phyloP scores from a whole-genome alignment of 225 moss, liverwort and hornwort species.

The Antitrichia curtipendula region DNA sequence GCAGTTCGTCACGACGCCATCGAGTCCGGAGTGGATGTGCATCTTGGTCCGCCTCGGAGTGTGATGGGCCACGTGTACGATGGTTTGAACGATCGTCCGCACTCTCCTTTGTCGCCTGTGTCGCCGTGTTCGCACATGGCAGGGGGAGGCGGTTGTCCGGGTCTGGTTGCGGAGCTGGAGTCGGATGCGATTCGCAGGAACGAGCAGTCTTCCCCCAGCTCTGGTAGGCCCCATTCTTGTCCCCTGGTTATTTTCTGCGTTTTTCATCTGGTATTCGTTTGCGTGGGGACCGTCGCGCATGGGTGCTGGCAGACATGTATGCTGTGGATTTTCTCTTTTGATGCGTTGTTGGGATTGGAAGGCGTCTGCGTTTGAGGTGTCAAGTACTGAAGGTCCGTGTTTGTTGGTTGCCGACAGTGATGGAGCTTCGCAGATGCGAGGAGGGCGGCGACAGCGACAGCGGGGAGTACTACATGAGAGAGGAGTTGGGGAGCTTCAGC shows the following conservation, averaged over 20 bases:
- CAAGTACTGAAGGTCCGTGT: neutral
- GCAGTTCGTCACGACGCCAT: neutral
- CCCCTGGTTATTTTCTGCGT: neutral
- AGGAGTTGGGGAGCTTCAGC: conserved; percentile 23
- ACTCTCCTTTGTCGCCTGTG: conserved; percentile 17
- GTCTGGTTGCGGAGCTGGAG: conserved; percentile 17
- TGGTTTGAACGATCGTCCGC: conserved; percentile 9
- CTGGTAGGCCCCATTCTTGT: conserved; percentile 12
- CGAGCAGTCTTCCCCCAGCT: conserved; percentile 58
- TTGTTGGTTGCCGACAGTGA: conserved; percentile 6
- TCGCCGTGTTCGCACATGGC: conserved; percentile 19
- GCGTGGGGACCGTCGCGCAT: too few relatives aligned
- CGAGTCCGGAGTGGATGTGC: conserved; percentile 14
- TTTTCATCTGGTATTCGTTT: neutral
- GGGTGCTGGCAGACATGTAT: neutral
- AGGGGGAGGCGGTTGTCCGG: conserved; percentile 1
- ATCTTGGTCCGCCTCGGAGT: conserved; percentile 10
- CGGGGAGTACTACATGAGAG: conserved; percentile 26
- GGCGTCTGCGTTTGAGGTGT: neutral
- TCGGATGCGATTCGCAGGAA: conserved; percentile 32
- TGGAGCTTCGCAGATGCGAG: conserved; percentile 44
- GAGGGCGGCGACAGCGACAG: conserved; percentile 45
- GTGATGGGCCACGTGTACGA: conserved; percentile 13
- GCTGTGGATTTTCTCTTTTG: neutral
- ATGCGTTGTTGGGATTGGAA: neutral